Conservation (phyloP, 495 filamentous ascomycete species). For the Penicillium angulare region DNA sequence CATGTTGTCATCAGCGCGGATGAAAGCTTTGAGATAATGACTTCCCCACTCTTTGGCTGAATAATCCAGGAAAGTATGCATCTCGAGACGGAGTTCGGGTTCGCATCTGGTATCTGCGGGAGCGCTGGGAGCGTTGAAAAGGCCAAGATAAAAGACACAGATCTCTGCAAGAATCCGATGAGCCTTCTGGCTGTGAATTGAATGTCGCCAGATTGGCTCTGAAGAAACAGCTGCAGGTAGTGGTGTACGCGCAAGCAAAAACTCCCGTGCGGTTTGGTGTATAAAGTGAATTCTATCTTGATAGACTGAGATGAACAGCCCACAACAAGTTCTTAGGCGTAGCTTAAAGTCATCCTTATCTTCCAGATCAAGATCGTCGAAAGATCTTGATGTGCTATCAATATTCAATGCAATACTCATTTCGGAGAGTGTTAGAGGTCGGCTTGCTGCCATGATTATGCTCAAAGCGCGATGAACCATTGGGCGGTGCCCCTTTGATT, state of each 20-base stretch:
- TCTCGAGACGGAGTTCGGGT: no score
- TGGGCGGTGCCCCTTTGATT: constrained; percentile 12
- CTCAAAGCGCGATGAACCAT: constrained; percentile 30
- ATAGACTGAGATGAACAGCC: constrained; percentile 35
- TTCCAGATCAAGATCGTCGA: constrained; percentile 21
- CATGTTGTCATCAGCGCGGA: not conserved
- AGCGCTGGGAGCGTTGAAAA: not conserved
- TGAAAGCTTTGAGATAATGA: not conserved
- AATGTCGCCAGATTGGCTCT: constrained; percentile 15
- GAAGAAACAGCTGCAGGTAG: not conserved
- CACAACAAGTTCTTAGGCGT: constrained; percentile 32
- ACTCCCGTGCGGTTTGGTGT: constrained; percentile 43
- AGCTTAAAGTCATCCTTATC: constrained; percentile 21
- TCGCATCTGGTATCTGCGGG: not conserved
- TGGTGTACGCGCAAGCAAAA: constrained; percentile 20
- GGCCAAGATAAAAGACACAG: constrained; percentile 32
- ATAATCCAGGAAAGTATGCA: not conserved
- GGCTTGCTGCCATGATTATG: constrained; percentile 36
- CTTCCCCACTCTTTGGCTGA: not conserved
- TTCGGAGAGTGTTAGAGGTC: constrained; percentile 39
- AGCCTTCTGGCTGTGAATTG: constrained; percentile 19
- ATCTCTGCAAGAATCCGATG: constrained; percentile 30
- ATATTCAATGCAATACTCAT: constrained; percentile 38
- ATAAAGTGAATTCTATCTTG: constrained; percentile 35
- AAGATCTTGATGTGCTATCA: constrained; percentile 13